A percentile compares a stretch with the other conserved stretches of the same genome.
phyloP scores from a whole-genome alignment of 129 eudicot species.

The Helichrysum umbraculigerum region DNA sequence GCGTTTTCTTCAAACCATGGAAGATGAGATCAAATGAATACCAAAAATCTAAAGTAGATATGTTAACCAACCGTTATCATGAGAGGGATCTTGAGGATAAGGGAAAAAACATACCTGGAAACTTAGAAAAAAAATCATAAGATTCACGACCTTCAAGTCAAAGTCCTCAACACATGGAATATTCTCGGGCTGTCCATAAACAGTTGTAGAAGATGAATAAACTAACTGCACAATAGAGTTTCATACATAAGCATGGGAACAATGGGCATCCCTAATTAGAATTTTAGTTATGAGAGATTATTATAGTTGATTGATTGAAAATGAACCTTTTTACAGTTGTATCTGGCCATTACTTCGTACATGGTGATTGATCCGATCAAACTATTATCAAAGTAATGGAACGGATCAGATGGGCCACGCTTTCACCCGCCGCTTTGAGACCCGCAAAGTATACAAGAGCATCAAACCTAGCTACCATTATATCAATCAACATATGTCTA shows the following conservation, averaged over 20 bases:
- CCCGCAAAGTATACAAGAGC: slow-evolving; percentile 98
- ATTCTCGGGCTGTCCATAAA: slow-evolving; percentile 93
- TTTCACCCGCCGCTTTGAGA: slow-evolving; percentile 94
- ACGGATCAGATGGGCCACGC: slow-evolving; percentile 77
- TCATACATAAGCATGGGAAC: slow-evolving; percentile 2
- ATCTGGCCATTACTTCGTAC: slow-evolving; percentile 80
- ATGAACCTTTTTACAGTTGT: slow-evolving; percentile 92
- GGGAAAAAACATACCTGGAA: too few relatives aligned
- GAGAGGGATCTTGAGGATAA: too few relatives aligned
- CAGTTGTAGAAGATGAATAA: slow-evolving; percentile 95
- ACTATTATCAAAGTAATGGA: slow-evolving; percentile 86
- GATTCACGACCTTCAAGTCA: slow-evolving; percentile 80
- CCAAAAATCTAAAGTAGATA: too few relatives aligned
- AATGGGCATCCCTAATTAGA: too few relatives aligned
- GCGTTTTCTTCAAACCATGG: too few relatives aligned
- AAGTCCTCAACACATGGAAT: slow-evolving; percentile 91
- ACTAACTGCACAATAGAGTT: slow-evolving; percentile 63
- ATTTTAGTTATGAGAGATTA: neutral
- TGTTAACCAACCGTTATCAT: too few relatives aligned
- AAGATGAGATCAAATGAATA: too few relatives aligned
- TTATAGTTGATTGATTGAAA: slow-evolving; percentile 1
- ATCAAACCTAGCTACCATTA: slow-evolving; percentile 57
- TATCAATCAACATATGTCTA: neutral
- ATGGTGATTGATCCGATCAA: slow-evolving; percentile 82
- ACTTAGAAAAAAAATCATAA: too few relatives aligned